phyloP scores from a whole-genome alignment of 495 filamentous ascomycete genomes.

The Aspergillus cavernicola region DNA sequence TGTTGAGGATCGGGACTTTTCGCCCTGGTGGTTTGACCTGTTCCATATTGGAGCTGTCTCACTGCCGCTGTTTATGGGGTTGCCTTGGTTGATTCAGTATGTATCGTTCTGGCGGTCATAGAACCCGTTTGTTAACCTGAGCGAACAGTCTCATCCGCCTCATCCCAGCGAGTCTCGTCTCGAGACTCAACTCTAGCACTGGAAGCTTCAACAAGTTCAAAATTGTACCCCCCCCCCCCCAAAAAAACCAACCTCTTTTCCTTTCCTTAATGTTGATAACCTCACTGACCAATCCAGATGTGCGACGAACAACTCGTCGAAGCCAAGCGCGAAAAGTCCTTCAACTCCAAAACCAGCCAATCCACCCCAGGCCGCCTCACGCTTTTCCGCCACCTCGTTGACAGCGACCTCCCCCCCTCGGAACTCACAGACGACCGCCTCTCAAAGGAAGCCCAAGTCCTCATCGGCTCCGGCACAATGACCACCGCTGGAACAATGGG shows the following conservation, averaged over 20 bases:
- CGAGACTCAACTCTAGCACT: too few relatives aligned
- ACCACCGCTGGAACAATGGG: not conserved
- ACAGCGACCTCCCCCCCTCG: conserved; percentile 4
- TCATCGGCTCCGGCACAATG: conserved; percentile 1
- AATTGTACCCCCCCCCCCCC: too few relatives aligned
- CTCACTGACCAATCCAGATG: too few relatives aligned
- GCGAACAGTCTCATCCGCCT: too few relatives aligned
- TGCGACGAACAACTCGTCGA: too few relatives aligned
- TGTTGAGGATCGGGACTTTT: not conserved
- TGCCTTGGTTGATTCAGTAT: not conserved
- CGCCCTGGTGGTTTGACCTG: not conserved
- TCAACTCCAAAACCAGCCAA: not conserved
- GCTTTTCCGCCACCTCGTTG: conserved; percentile 2
- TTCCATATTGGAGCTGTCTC: not conserved
- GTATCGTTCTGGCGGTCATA: not conserved
- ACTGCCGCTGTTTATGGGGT: not conserved
- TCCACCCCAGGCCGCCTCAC: too few relatives aligned
- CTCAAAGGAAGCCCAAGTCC: not conserved
- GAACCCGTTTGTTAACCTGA: too few relatives aligned
- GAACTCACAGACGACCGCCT: not conserved
- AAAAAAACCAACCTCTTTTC: too few relatives aligned
- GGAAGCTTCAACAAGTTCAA: too few relatives aligned
- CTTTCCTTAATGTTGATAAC: too few relatives aligned
- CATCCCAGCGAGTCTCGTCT: too few relatives aligned
- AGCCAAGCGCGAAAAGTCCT: not conserved